These are phyloP conservation scores for Cryptosporidium sp. DNA, from an alignment of 169 alveolate species.

Conservation along the genomic window DNA sequence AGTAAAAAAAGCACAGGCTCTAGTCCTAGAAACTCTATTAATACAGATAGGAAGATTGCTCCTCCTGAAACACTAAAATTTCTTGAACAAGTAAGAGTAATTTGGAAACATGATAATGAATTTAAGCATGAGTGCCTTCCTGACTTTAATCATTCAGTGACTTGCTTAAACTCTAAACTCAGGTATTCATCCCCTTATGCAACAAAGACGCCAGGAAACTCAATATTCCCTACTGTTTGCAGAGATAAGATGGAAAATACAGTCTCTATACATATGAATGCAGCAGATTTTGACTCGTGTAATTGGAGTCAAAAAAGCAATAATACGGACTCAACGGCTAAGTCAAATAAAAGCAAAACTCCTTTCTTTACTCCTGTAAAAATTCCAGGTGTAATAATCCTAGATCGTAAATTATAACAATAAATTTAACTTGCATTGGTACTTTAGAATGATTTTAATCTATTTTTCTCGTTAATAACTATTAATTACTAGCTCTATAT, in stretches of 20 bases:
- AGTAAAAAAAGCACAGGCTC: not conserved
- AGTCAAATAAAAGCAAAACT: constrained; percentile 20
- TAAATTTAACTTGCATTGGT: not conserved
- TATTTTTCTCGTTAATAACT: not conserved
- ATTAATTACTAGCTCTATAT: not conserved
- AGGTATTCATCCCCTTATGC: constrained; percentile 8
- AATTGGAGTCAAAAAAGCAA: constrained; percentile 17
- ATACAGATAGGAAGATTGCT: not conserved
- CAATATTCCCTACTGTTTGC: not conserved
- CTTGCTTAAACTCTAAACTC: constrained; percentile 22
- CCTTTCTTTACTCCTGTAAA: constrained; percentile 73
- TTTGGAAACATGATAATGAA: constrained; percentile 53
- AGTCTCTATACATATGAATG: not conserved
- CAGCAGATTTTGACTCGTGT: constrained; percentile 17
- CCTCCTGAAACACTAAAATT: constrained; percentile 19
- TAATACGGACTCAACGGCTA: constrained; percentile 8
- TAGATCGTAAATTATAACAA: constrained; percentile 39
- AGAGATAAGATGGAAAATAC: not conserved
- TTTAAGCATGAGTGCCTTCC: constrained; percentile 32
- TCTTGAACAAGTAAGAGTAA: constrained; percentile 24
- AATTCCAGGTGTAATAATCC: constrained; percentile 61
- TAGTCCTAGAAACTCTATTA: not conserved
- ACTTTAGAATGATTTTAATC: no score
- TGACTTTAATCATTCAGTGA: constrained; percentile 21
- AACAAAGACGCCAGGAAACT: not conserved